These are phyloP conservation scores for Jamesozyma rosinii DNA, from an alignment of 805 yeast genomes.

Conservation along the genomic window DNA sequence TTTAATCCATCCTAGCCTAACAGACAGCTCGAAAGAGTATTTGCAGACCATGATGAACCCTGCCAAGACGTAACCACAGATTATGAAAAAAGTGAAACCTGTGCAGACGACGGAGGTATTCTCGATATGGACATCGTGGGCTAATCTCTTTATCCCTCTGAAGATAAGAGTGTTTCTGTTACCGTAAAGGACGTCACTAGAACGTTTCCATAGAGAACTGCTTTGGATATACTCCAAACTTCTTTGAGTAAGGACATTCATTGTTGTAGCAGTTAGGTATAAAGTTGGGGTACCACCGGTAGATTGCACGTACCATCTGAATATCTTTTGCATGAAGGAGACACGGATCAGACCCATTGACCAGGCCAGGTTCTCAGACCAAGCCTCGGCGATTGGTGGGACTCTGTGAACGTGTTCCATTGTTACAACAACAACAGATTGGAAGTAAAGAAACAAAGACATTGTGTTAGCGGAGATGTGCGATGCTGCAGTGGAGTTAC, in stretches of 20 bases:
- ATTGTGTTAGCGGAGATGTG: conserved; percentile 81
- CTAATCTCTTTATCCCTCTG: conserved; percentile 80
- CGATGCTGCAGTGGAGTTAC: conserved; percentile 82
- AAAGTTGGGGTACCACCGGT: conserved; percentile 83
- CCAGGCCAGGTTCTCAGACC: conserved; percentile 92
- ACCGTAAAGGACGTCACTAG: conserved; percentile 36
- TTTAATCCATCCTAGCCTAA: conserved; percentile 42
- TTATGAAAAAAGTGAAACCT: conserved; percentile 75
- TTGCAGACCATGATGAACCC: conserved; percentile 49
- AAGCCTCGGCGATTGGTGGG: conserved; percentile 87
- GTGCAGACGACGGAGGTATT: conserved; percentile 76
- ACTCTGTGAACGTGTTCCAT: conserved; percentile 80
- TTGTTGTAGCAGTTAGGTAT: conserved; percentile 50
- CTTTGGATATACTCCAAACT: conserved; percentile 10
- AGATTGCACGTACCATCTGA: conserved; percentile 76
- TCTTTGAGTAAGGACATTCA: conserved; percentile 65
- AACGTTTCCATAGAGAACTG: conserved; percentile 30
- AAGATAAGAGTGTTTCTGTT: conserved; percentile 53
- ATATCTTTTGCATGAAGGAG: conserved; percentile 72
- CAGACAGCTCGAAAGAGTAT: conserved; percentile 39
- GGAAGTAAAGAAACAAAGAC: conserved; percentile 78
- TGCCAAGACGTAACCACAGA: conserved; percentile 66
- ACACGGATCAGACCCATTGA: conserved; percentile 83
- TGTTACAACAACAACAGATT: conserved; percentile 70
- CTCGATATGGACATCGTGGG: conserved; percentile 66